Conservation (phyloP, 225 moss, liverwort and hornwort genomes). For the Antitrichia curtipendula region DNA sequence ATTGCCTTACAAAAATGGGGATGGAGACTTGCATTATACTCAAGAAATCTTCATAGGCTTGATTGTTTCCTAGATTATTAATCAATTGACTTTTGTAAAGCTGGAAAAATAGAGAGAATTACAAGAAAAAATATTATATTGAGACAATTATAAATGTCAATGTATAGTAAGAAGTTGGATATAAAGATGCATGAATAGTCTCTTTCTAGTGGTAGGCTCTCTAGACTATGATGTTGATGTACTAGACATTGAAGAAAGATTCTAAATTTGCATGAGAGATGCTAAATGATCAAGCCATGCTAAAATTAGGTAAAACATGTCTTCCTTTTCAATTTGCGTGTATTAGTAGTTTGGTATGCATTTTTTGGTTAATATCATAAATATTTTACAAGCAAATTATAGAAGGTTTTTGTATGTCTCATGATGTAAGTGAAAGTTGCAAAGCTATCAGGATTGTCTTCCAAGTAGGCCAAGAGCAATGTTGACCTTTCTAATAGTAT, state of each 20-base stretch:
- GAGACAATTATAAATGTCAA: not conserved
- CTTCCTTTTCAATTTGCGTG: not conserved
- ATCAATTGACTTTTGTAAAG: not conserved
- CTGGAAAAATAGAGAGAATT: not conserved
- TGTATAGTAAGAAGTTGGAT: not conserved
- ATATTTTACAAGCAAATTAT: not conserved
- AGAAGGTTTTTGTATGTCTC: not conserved
- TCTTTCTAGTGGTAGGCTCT: not conserved
- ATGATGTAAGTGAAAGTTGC: not conserved
- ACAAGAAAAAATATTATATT: not conserved
- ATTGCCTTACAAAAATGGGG: not conserved
- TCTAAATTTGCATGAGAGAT: not conserved
- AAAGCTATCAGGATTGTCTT: not conserved
- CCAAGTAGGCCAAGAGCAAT: not conserved
- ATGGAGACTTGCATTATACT: not conserved
- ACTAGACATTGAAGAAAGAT: not conserved
- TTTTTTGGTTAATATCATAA: not conserved
- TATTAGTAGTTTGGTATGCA: not conserved
- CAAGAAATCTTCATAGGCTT: not conserved
- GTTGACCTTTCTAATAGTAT: not conserved
- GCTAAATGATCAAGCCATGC: not conserved
- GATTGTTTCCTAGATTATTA: not conserved
- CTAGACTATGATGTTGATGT: fast-evolving
- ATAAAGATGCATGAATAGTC: not conserved
- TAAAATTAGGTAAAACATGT: not conserved